Percentiles rank a stretch among this genome's conserved stretches.
Conservation (phyloP, 371 early-diverging fungal genomes). For the Mortierella sp. region DNA sequence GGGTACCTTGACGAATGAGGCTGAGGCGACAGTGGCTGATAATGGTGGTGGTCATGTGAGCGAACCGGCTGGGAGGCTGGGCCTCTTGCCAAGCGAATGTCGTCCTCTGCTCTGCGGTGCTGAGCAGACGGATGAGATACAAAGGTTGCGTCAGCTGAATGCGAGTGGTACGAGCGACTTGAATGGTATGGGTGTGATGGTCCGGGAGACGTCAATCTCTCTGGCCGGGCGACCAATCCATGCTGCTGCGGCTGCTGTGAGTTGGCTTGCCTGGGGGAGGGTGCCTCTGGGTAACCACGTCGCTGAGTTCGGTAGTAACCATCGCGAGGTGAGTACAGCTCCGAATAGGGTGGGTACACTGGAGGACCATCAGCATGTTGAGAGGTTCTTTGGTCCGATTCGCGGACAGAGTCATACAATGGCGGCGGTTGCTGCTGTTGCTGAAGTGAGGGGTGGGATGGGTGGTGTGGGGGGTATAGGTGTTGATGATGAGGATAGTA, state of each 20-base stretch:
- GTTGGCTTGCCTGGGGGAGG: constrained; percentile 7
- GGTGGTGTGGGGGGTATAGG: constrained; percentile 12
- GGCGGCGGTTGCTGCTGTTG: constrained; percentile 50
- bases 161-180: constrained; percentile 18
- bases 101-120: constrained; percentile 3
- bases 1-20: constrained; percentile 4
- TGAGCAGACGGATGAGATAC: not conserved
- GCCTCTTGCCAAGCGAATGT: constrained; percentile 10
- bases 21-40: constrained; percentile 1
- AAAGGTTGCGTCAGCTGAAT: not conserved
- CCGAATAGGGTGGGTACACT: constrained; percentile 19
- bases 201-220: constrained; percentile 19
- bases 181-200: constrained; percentile 32
- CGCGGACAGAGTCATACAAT: constrained; percentile 52
- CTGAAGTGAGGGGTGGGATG: constrained; percentile 50
- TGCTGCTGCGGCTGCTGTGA: constrained; percentile 27
- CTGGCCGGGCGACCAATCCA: constrained; percentile 14
- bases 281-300: constrained; percentile 6
- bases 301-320: constrained; percentile 7
- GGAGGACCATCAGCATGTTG: constrained; percentile 31
- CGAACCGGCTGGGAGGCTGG: not conserved
- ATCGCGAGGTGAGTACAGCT: constrained; percentile 32
- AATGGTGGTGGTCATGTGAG: constrained; percentile 8
- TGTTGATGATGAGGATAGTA: constrained; percentile 15
- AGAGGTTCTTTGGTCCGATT: constrained; percentile 51